A percentile compares a stretch with the other conserved stretches of the same genome.
phyloP scores from a whole-genome alignment of 257 asterid species.

The Penstemon newberryi region DNA sequence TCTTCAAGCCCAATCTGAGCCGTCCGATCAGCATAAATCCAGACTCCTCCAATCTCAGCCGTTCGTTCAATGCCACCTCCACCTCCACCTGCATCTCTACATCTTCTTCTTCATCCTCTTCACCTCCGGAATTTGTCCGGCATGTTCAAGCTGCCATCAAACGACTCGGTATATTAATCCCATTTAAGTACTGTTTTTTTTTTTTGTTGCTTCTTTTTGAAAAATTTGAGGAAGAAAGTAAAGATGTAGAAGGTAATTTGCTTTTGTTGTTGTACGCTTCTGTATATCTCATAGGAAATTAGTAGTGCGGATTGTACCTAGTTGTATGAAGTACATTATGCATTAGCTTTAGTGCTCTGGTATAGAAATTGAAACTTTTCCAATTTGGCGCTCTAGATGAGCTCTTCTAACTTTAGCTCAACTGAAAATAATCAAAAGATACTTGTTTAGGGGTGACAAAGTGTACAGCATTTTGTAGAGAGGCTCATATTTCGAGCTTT shows the following conservation, averaged over 20 bases:
- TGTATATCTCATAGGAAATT: too few relatives aligned
- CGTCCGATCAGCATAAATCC: conserved; percentile 57
- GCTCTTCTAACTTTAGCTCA: not conserved
- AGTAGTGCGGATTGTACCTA: too few relatives aligned
- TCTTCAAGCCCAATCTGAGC: conserved; percentile 46
- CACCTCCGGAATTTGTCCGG: conserved; percentile 73
- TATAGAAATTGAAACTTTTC: conserved; percentile 13
- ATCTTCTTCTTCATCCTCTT: conserved; percentile 56
- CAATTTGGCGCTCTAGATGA: conserved; percentile 4
- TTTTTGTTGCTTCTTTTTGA: not conserved
- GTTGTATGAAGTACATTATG: not conserved
- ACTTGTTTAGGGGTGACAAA: conserved; percentile 12
- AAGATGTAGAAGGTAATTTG: not conserved
- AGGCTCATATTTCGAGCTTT: conserved; percentile 1
- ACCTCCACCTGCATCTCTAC: conserved; percentile 48
- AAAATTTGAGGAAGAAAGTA: not conserved
- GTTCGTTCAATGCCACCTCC: conserved; percentile 46
- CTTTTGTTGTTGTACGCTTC: too few relatives aligned
- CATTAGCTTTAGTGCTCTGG: conserved; percentile 10
- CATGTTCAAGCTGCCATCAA: conserved; percentile 74
- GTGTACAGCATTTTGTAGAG: not conserved
- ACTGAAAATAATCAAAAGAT: not conserved
- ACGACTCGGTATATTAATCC: conserved; percentile 51
- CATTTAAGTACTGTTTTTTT: conserved; percentile 50
- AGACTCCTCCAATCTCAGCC: conserved; percentile 51